These are phyloP conservation scores for Neurospora sp. DNA, from an alignment of 495 filamentous ascomycete genomes.

Conservation along the genomic window DNA sequence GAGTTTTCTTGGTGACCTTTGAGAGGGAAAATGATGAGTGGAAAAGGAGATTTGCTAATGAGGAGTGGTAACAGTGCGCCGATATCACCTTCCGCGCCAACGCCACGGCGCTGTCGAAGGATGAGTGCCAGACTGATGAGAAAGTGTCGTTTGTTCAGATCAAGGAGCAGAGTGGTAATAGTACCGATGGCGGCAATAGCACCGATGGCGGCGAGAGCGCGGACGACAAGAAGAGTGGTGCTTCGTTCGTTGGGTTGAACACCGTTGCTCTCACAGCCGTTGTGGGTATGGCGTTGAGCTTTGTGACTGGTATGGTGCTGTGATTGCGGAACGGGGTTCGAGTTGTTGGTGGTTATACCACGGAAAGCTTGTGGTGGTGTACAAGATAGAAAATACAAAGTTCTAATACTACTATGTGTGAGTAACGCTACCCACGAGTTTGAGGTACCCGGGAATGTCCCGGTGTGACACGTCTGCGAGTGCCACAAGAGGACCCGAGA, in stretches of 20 bases:
- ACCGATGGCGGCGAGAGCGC: slow-evolving; percentile 1
- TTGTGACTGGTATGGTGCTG: slow-evolving; percentile 25
- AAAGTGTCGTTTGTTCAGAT: slow-evolving; percentile 17
- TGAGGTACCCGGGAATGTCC: neutral
- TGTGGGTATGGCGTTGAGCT: slow-evolving; percentile 43
- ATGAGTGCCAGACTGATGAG: slow-evolving; percentile 39
- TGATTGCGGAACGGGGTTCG: slow-evolving; percentile 1
- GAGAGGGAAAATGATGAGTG: neutral
- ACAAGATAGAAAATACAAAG: neutral
- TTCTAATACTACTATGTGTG: neutral
- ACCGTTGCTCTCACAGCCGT: slow-evolving; percentile 39
- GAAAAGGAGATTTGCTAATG: neutral
- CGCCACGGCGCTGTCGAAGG: slow-evolving; percentile 28
- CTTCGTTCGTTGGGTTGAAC: slow-evolving; percentile 7
- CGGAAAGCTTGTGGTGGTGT: neutral
- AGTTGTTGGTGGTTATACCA: neutral
- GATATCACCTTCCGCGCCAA: slow-evolving; percentile 47
- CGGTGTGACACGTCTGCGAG: neutral
- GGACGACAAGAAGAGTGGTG: slow-evolving; percentile 4
- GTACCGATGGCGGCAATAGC: neutral
- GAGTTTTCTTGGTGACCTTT: slow-evolving; percentile 14
- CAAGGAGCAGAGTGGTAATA: slow-evolving; percentile 5
- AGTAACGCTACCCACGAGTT: neutral
- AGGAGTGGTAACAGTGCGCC: slow-evolving; percentile 39
- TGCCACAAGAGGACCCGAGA: neutral